A percentile compares a stretch with the other conserved stretches of the same genome.
Evolutionary conservation across 2,329 filamentous ascomycete species (phyloP).

Genomic region (Coniochaeta sp.): DNA sequence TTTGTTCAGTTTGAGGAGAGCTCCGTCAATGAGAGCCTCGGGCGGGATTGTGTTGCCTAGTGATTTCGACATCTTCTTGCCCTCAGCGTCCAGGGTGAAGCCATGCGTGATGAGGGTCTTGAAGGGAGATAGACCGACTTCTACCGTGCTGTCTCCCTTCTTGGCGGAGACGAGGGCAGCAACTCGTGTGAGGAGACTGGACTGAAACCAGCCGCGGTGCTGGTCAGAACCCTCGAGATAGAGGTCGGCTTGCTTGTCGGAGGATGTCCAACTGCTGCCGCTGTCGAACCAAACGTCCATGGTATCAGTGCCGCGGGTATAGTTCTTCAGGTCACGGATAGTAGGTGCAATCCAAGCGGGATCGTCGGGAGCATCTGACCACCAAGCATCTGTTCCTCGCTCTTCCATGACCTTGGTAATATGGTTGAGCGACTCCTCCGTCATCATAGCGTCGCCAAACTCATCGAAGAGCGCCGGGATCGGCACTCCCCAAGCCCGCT

Average conservation of each 20-base stretch:
- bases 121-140: constrained; percentile 57
- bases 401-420: constrained; percentile 73
- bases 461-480: constrained; percentile 84
- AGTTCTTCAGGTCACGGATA: constrained; percentile 47
- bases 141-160: constrained; percentile 21
- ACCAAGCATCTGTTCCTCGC: constrained; percentile 89
- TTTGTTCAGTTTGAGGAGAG: constrained; percentile 63
- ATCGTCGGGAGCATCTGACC: constrained; percentile 73
- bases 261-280: constrained; percentile 80
- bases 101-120: constrained; percentile 89
- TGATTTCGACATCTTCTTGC: constrained; percentile 99
- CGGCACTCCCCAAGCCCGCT: constrained; percentile 92
- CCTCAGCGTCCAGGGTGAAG: constrained; percentile 80
- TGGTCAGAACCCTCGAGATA: constrained; percentile 95
- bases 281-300: constrained; percentile 99
- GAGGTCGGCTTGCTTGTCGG: constrained; percentile 60
- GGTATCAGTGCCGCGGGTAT: constrained; percentile 77
- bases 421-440: constrained; percentile 70
- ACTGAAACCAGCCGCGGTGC: constrained; percentile 98
- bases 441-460: constrained; percentile 69
- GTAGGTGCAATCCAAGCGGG: constrained; percentile 66
- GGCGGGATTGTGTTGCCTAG: constrained; percentile 83
- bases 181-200: constrained; percentile 80
- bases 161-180: constrained; percentile 47
- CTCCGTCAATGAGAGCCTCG: constrained; percentile 76